Percentiles rank a stretch among this genome's conserved stretches.
Evolutionary conservation across 257 asterid genomes (phyloP).

Genomic region (Phtheirospermum japonicum): DNA sequence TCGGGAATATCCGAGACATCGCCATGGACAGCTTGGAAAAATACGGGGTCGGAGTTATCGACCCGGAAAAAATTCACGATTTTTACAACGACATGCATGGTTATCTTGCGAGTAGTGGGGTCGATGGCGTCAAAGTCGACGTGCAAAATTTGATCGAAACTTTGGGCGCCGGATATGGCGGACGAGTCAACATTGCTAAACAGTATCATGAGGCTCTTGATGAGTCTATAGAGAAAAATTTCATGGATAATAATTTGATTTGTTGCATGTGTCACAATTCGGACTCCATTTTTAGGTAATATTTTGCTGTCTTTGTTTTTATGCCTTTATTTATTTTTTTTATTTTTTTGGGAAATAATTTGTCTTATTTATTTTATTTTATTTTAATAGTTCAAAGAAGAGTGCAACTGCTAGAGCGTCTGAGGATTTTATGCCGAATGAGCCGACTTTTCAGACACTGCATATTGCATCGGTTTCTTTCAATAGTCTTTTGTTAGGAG

Average conservation of each 20-base stretch:
- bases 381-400: slow-evolving; percentile 32
- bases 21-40: slow-evolving; percentile 50
- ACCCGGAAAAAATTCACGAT: slow-evolving; percentile 40
- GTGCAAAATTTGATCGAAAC: slow-evolving; percentile 57
- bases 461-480: slow-evolving; percentile 50
- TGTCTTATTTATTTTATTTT: neutral
- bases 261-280: slow-evolving; percentile 57
- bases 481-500: slow-evolving; percentile 47
- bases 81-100: slow-evolving; percentile 61
- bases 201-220: slow-evolving; percentile 56
- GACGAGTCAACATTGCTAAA: slow-evolving; percentile 53
- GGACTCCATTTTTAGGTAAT: slow-evolving; percentile 46
- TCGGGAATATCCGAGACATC: slow-evolving; percentile 42
- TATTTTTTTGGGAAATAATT: too few species aligned
- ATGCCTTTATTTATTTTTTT: too few species aligned
- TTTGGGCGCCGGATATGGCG: slow-evolving; percentile 50
- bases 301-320: neutral
- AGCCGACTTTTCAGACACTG: slow-evolving; percentile 45
- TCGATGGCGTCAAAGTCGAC: slow-evolving; percentile 72
- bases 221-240: slow-evolving; percentile 45
- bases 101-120: slow-evolving; percentile 51
- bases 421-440: slow-evolving; percentile 56
- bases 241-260: slow-evolving; percentile 45
- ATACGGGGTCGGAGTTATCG: slow-evolving; percentile 56
- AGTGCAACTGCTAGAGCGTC: slow-evolving; percentile 55